Conservation (phyloP, 768 basidiomycete species). For the Mycena epipterygia region DNA sequence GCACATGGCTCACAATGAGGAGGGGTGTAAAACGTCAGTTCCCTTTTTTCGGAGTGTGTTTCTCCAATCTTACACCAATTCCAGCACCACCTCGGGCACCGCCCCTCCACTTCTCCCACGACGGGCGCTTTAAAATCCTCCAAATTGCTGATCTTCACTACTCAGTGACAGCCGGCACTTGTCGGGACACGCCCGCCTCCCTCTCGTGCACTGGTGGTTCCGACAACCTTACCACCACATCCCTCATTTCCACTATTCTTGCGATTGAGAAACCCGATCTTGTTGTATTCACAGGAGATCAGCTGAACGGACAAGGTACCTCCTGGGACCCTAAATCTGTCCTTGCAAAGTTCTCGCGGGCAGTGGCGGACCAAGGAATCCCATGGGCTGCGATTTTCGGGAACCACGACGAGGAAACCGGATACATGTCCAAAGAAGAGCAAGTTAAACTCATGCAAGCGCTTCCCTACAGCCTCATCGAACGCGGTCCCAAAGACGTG, state of each 20-base stretch:
- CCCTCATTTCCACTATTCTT: conserved; percentile 77
- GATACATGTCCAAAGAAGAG: conserved; percentile 64
- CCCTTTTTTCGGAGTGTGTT: not conserved
- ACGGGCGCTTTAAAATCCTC: conserved; percentile 90
- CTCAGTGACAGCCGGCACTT: conserved; percentile 83
- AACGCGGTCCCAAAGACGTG: conserved; percentile 84
- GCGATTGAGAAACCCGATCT: conserved; percentile 90
- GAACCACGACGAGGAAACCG: conserved; percentile 91
- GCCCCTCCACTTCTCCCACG: conserved; percentile 84
- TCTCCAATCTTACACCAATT: conserved; percentile 19
- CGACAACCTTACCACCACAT: conserved; percentile 80
- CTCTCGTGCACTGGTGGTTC: conserved; percentile 67
- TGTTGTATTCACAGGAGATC: conserved; percentile 94
- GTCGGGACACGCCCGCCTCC: conserved; percentile 77
- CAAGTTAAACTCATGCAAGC: conserved; percentile 81
- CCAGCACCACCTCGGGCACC: conserved; percentile 79
- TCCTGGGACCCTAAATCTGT: conserved; percentile 92
- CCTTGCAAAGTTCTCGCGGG: conserved; percentile 87
- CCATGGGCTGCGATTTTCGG: conserved; percentile 96
- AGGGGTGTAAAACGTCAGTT: conserved; percentile 76
- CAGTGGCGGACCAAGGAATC: conserved; percentile 80
- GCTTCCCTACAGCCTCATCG: conserved; percentile 88
- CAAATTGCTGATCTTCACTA: conserved; percentile 96
- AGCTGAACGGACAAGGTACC: conserved; percentile 72
- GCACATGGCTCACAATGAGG: conserved; percentile 77